Base-by-base conservation (phyloP, 139 green algal species). In the Tetraselmis chui region DNA sequence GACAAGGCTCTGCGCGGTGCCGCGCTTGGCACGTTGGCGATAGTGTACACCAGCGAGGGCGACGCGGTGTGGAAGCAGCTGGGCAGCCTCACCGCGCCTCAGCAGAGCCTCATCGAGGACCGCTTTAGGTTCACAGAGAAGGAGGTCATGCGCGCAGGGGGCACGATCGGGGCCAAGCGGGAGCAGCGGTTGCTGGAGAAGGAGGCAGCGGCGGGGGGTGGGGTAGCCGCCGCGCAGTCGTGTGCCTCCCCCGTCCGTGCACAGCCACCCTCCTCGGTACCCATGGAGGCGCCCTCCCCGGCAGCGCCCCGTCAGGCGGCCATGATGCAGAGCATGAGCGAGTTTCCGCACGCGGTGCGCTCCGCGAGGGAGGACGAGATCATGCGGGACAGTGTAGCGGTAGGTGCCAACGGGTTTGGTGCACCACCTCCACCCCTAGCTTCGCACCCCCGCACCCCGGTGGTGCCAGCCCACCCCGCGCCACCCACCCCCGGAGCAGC, bases 81-180 rank as follows among this genome's bases (percentile, higher is more conserved):
- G 26, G 94, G 94, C 27, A 85, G 87, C 28, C 80, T 99, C 75
- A 91, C 89, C 22, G 89, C 91, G 31, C 89, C 93, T 82, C 92
- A 97, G 87, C 76, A 86, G 18, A 90, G 90, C 79, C 89, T 97
- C 24, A 89, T 98, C 1, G 90, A 94, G 78, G 94, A 98, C 85
- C 91, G 92, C n/a, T 84, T 97, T 76, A 95, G 94, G 86, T 89
- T 89, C 30, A 83, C 87, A 0, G 89, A 93, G 76, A 93, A 88
- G 82, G 80, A 91, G 59, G 58, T 94, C 29, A 31, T 87, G 23
- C 23, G 26, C 30, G 79, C 24, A 58, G 83, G 78, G 31, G 31
- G 59, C 79, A 23, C 78, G 31, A 45, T 28, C 0, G 90, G 90
- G 28, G 90, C 88, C 87, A 85, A 81, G 0, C 76, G 59, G 11